These are phyloP conservation scores for Chaetoceros tenuissimus DNA, from an alignment of 108 stramenopile species.

Conservation along the genomic window DNA sequence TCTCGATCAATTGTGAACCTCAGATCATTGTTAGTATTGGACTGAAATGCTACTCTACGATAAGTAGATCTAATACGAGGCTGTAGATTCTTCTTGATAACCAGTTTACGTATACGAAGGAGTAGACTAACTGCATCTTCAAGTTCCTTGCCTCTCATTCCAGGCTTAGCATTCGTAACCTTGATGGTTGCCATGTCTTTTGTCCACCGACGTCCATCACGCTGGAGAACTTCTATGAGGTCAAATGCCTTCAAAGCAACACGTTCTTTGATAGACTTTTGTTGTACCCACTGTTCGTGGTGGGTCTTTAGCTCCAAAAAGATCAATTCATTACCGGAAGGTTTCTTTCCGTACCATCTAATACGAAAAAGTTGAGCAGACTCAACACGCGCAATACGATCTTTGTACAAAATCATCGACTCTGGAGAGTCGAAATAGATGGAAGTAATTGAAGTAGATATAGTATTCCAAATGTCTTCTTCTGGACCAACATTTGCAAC, in stretches of 20 bases:
- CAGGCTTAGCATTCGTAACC: slow-evolving; percentile 2
- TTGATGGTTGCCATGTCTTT: neutral
- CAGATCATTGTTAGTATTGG: neutral
- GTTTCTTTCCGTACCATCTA: slow-evolving; percentile 12
- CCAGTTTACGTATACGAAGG: neutral
- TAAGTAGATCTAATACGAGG: slow-evolving; percentile 7
- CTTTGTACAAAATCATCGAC: slow-evolving; percentile 6
- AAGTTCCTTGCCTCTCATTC: neutral
- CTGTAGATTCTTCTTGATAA: slow-evolving; percentile 7
- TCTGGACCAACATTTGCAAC: slow-evolving; percentile 1
- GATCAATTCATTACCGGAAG: slow-evolving; percentile 4
- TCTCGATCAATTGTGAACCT: slow-evolving; percentile 8
- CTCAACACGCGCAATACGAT: slow-evolving; percentile 1
- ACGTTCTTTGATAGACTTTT: slow-evolving; percentile 11
- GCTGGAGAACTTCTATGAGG: slow-evolving; percentile 1
- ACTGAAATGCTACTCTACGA: slow-evolving; percentile 5
- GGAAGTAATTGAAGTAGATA: slow-evolving; percentile 5
- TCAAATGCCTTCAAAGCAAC: slow-evolving; percentile 1
- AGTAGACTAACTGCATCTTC: neutral
- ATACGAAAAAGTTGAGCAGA: slow-evolving; percentile 10
- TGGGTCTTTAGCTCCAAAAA: slow-evolving; percentile 11
- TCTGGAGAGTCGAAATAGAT: slow-evolving; percentile 8
- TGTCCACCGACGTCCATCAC: neutral
- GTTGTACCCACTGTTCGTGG: slow-evolving; percentile 5
- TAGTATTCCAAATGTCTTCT: neutral